Conservation (phyloP, 2,329 filamentous ascomycete genomes). For the Exophiala aquamarina region DNA sequence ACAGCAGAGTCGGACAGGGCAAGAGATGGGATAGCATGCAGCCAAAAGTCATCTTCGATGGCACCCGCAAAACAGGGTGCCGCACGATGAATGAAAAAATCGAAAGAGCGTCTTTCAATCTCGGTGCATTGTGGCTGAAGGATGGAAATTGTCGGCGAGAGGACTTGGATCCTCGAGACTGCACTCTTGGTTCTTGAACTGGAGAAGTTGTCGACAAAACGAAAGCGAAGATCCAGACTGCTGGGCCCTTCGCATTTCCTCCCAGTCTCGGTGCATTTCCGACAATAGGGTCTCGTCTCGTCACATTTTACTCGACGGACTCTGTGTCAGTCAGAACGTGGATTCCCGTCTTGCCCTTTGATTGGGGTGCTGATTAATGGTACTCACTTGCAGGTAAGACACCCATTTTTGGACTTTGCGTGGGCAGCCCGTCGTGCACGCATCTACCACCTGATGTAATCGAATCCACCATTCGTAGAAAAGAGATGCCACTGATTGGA, state of each 20-base stretch:
- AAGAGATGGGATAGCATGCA: conserved; percentile 35
- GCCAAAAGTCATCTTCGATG: conserved; percentile 39
- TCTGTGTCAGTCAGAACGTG: no score
- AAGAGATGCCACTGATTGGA: no score
- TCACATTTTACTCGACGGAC: conserved; percentile 31
- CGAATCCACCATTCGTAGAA: no score
- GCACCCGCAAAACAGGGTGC: conserved; percentile 34
- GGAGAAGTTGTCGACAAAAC: no score
- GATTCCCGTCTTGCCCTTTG: no score
- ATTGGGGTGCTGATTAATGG: no score
- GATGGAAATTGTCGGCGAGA: conserved; percentile 4
- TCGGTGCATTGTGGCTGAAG: conserved; percentile 4
- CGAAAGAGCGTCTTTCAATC: conserved; percentile 38
- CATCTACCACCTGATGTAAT: background rate
- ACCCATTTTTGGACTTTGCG: conserved; percentile 22
- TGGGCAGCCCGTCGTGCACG: conserved; percentile 9
- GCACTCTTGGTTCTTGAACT: no score
- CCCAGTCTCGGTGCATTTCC: conserved; percentile 27
- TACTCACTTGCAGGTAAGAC: conserved; percentile 26
- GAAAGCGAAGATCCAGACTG: no score
- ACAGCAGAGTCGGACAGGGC: conserved; percentile 38
- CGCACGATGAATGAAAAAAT: conserved; percentile 37
- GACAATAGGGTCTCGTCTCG: conserved; percentile 29
- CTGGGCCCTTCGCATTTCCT: conserved; percentile 29
- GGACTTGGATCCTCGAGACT: no score